These are phyloP conservation scores for Colletotrichum lindemuthianum DNA, from an alignment of 2,329 filamentous ascomycete species.

Conservation along the genomic window DNA sequence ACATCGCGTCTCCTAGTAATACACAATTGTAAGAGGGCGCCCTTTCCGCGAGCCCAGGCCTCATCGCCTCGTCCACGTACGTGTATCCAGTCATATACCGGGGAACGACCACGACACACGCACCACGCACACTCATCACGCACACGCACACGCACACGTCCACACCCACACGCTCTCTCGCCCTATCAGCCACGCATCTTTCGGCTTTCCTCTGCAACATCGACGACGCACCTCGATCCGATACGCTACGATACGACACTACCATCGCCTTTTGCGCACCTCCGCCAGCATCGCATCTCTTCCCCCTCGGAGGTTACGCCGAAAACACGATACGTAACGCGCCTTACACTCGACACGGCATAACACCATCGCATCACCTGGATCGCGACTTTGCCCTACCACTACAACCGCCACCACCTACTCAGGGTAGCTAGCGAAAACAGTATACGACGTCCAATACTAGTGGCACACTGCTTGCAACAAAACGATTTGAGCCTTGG, in stretches of 20 bases:
- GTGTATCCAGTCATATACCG: conserved; percentile 21
- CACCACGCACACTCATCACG: too few relatives aligned
- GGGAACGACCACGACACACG: conserved; percentile 4
- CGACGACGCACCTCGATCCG: conserved; percentile 19
- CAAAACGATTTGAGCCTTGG: conserved; percentile 18
- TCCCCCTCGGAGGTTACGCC: not conserved
- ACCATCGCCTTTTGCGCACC: conserved; percentile 1
- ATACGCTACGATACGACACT: too few relatives aligned
- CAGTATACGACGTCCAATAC: conserved; percentile 33
- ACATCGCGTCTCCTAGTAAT: conserved; percentile 21
- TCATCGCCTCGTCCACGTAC: conserved; percentile 29
- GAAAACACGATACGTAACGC: conserved; percentile 10
- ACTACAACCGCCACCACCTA: conserved; percentile 6
- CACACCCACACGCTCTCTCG: not conserved
- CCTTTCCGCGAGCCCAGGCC: conserved; percentile 28
- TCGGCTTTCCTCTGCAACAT: conserved; percentile 13
- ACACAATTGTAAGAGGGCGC: conserved; percentile 31
- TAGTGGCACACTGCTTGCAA: conserved; percentile 31
- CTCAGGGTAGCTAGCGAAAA: conserved; percentile 25
- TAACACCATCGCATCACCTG: conserved; percentile 19
- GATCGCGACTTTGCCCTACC: conserved; percentile 17
- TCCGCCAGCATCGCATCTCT: conserved; percentile 17
- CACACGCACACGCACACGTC: too few relatives aligned
- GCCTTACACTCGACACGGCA: conserved; percentile 19
- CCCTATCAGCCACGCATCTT: conserved; percentile 13